Conservation (phyloP, 2,329 filamentous ascomycete species). For the Pyrenophora seminiperda region DNA sequence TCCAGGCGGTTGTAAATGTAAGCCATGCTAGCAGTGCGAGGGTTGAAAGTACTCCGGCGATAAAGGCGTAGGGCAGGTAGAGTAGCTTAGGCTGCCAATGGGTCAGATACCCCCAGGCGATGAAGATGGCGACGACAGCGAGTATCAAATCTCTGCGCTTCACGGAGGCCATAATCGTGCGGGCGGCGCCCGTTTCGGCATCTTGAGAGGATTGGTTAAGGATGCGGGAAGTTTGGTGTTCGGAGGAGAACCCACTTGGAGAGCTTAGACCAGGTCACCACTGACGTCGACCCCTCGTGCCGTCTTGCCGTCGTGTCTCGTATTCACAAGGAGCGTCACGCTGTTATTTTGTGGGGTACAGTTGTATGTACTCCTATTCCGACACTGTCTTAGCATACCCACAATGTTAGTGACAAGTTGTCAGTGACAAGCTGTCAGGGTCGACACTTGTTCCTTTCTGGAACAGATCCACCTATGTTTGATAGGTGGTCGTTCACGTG, state of each 20-base stretch:
- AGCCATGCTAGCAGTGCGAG: constrained; percentile 62
- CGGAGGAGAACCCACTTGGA: constrained; percentile 18
- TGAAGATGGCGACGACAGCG: constrained; percentile 71
- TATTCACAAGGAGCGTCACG: constrained; percentile 11
- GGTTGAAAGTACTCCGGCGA: constrained; percentile 66
- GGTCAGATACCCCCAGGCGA: constrained; percentile 86
- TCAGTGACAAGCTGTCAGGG: too few species aligned
- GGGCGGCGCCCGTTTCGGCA: constrained; percentile 44
- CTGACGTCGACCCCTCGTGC: constrained; percentile 25
- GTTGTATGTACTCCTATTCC: neutral
- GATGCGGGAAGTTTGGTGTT: constrained; percentile 25
- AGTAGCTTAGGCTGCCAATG: constrained; percentile 83
- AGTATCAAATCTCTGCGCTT: constrained; percentile 71
- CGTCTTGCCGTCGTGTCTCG: constrained; percentile 13
- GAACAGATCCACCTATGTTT: too few species aligned
- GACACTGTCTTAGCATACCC: neutral
- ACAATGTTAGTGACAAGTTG: too few species aligned
- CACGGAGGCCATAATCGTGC: constrained; percentile 72
- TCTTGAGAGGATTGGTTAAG: constrained; percentile 34
- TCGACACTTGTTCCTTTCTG: too few species aligned
- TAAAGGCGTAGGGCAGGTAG: constrained; percentile 84
- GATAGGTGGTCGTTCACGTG: too few species aligned
- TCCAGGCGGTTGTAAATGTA: constrained; percentile 63
- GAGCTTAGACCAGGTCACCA: constrained; percentile 20
- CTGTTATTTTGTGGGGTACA: too few species aligned